Evolutionary conservation across 352 stramenopile species (phyloP), one percentile per base, ranked within the genome.

Genomic region (Phytophthora crassamura): DNA sequence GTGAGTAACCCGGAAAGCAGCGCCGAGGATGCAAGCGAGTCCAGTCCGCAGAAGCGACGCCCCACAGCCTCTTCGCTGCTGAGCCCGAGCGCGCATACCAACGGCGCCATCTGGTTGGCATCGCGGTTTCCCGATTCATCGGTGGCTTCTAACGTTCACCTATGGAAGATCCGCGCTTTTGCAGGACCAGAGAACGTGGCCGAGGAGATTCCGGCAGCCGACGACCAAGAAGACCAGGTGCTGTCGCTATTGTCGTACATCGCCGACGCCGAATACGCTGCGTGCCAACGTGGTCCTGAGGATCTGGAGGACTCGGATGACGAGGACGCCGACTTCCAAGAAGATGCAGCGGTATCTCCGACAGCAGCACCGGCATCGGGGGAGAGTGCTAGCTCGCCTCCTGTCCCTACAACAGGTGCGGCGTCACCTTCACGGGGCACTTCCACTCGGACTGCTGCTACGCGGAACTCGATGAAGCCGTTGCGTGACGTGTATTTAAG

Each of bases 221-320:
- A 86, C 16, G 80, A 89, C 50, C 75, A 80, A 52, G 82, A 91
- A 48, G 72, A 86, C 47, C 86, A 93, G 48, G 86, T 94, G 41
- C 64, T 94, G 2, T 96, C 88, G 36, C 56, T 94, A 15, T 66
- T 96, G 14, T 91, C 84, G 47, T 96, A 96, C 62, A 94, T 96
- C 35, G 86, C 85, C 0, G 86, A 93, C 36, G 88, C 86, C 1
- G 88, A 96, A 51, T 94, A 91, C 25, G 80, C 80, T 18, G 85
- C 83, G 25, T 93, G 84, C 33, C 82, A 91, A 59, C 80, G 74
- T n/a, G 74, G 65, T 7, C 63, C 69, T 11, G 66, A 75, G 56
- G 65, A 75, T 5, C 54, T 72, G 15, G 75, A 85, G 35, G 79
- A 87, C 20, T 80, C 67, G 30, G 78, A 89, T 52, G 82, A 92